Percentiles rank a stretch among this genome's conserved stretches.
Evolutionary conservation across 257 asterid genomes (phyloP).

Genomic region (Lantana camara): DNA sequence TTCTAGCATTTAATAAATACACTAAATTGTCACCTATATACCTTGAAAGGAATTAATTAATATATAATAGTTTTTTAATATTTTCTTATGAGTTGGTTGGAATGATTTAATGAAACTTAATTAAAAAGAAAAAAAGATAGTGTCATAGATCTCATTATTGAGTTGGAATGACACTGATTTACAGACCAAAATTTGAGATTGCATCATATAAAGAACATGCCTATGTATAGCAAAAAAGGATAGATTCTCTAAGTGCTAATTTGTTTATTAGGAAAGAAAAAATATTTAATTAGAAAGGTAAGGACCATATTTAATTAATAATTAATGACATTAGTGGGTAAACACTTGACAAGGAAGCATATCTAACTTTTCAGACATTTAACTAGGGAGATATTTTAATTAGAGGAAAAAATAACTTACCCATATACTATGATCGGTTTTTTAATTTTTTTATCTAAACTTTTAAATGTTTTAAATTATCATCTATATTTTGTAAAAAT

Average conservation of each 20-base stretch:
- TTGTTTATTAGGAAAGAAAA: background rate
- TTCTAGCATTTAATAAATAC: background rate
- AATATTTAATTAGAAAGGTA: background rate
- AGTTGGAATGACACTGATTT: conserved; percentile 16
- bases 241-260: conserved; percentile 21
- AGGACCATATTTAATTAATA: conserved; percentile 17
- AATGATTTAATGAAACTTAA: background rate
- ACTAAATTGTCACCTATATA: background rate
- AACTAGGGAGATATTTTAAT: too few relatives aligned
- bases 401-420: too few relatives aligned
- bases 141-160: background rate
- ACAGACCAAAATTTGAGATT: conserved; percentile 19
- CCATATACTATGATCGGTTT: too few relatives aligned
- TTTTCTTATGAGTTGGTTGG: background rate
- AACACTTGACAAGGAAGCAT: conserved; percentile 25
- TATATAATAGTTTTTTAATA: too few relatives aligned
- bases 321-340: conserved; percentile 32
- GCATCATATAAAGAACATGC: conserved; percentile 21
- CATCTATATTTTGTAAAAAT: too few relatives aligned
- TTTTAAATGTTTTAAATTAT: too few relatives aligned
- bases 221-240: conserved; percentile 1
- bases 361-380: conserved; percentile 25
- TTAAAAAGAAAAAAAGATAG: background rate
- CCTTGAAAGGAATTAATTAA: background rate
- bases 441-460: too few relatives aligned